Base-by-base conservation (phyloP, 768 basidiomycete genomes). In the Thelephora aurantiotincta region DNA sequence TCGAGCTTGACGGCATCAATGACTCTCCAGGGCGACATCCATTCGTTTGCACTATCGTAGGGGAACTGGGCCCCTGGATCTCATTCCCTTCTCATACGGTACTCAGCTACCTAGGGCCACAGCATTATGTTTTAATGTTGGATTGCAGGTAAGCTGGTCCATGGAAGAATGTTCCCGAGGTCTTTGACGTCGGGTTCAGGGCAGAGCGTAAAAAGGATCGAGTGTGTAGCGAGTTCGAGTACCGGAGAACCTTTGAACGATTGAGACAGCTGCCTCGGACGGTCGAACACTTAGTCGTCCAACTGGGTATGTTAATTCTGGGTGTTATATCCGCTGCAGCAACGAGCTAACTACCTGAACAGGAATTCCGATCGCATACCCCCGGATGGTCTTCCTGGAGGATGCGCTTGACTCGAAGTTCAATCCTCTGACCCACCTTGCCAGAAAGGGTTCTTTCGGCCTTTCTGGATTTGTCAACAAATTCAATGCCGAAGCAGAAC, bases 381-480 rank as follows among this genome's bases (percentile, higher is more conserved):
- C 94, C 26, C 82, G 93, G 45, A 80, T 92, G 79, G 85, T 87
- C 2, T 92, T 94, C 61, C 65, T 96, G 52, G 94, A 87, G 61
- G 67, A 65, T 19, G 75, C 82, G 6, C 65, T 97, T 22, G 83
- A 84, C 38, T 80, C 77, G 26, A 91, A 83, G 63, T 69, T 82
- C 44, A 97, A 97, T 60, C 92, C 93, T 1, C 64, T 97, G 38
- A 75, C 82, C 34, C 73, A 79, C 3, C 68, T 97, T 6, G 85
- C 82, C 6, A 74, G 77, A 58, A 66, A 68, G 37, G 84, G 85
- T 7, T 67, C 74, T 0, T 51, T 85, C 45, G 83, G 83, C 16
- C 60, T 90, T 37, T 74, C 75, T 26, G 82, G 87, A 11, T 85
- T 93, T 55, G 80, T 88, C 30, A 90, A 93, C 59, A 85, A 87